Evolutionary conservation across 1,284 basidiomycete genomes (phyloP).

Genomic region (Irpex rosettiformis): DNA sequence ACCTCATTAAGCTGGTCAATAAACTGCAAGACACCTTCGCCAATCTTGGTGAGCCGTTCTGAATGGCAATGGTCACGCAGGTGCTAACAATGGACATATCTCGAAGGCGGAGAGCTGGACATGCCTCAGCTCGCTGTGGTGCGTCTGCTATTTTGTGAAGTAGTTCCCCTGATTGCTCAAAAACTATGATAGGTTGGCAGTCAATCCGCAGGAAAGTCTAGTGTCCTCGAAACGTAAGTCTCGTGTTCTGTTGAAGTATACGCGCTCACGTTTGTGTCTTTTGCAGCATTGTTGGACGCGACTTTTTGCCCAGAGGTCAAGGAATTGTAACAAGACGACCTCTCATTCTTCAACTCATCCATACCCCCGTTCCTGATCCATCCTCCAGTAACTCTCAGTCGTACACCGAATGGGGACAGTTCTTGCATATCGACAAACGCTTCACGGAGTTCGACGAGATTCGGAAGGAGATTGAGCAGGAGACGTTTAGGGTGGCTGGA

Average conservation of each 20-base stretch:
- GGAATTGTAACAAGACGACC: conserved; percentile 97
- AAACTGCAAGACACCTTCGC: conserved; percentile 89
- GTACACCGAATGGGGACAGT: conserved; percentile 91
- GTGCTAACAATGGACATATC: too few relatives aligned
- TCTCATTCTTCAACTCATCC: conserved; percentile 92
- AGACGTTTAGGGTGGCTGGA: conserved; percentile 96
- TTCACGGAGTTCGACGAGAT: conserved; percentile 96
- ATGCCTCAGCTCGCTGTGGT: conserved; percentile 85
- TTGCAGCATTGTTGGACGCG: conserved; percentile 85
- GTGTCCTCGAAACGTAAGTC: conserved; percentile 80
- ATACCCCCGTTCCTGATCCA: conserved; percentile 61
- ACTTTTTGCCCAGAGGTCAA: conserved; percentile 91
- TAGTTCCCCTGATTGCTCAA: neutral
- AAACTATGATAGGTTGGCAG: conserved; percentile 65
- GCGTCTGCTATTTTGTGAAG: conserved; percentile 16
- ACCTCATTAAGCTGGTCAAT: conserved; percentile 95
- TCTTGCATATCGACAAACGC: conserved; percentile 93
- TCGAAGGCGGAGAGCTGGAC: conserved; percentile 75
- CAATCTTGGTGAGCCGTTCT: conserved; percentile 71
- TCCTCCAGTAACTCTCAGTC: conserved; percentile 33
- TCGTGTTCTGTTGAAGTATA: conserved; percentile 10
- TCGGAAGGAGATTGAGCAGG: conserved; percentile 95
- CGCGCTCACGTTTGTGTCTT: neutral
- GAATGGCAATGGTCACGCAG: too few relatives aligned
- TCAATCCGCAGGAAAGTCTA: conserved; percentile 84